A percentile compares a stretch with the other conserved stretches of the same genome.
These are phyloP conservation scores for Camelina hispida DNA, from an alignment of 345 rosid species.

Conservation along the genomic window DNA sequence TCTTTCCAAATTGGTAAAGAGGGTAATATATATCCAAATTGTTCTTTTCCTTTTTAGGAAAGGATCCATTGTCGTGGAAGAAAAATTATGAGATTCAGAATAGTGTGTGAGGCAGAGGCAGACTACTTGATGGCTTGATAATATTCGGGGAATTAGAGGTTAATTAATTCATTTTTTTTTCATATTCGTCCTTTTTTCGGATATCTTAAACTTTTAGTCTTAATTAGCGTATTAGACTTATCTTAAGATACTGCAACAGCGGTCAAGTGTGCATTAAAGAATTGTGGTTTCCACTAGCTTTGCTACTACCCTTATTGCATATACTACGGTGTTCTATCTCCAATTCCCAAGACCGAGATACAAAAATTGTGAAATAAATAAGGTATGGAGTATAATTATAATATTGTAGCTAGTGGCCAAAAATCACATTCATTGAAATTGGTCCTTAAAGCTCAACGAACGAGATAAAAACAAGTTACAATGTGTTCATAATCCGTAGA, in stretches of 20 bases:
- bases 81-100: slow-evolving; percentile 15
- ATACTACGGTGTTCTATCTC: background rate
- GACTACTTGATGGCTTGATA: background rate
- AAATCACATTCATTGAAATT: no score
- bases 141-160: no score
- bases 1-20: background rate
- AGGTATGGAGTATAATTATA: no score
- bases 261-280: slow-evolving; percentile 12
- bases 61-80: slow-evolving; percentile 13
- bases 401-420: no score
- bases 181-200: background rate
- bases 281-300: background rate
- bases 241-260: background rate
- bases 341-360: background rate
- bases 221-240: background rate
- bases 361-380: no score
- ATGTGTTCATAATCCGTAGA: no score
- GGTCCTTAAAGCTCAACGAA: no score
- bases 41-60: slow-evolving; percentile 26
- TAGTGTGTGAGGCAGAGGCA: background rate
- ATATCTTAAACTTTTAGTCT: background rate
- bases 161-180: background rate
- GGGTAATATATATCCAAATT: background rate
- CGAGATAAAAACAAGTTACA: no score
- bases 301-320: no score